Base-by-base conservation (phyloP, 345 rosid species). In the Gossypium herbaceum region DNA sequence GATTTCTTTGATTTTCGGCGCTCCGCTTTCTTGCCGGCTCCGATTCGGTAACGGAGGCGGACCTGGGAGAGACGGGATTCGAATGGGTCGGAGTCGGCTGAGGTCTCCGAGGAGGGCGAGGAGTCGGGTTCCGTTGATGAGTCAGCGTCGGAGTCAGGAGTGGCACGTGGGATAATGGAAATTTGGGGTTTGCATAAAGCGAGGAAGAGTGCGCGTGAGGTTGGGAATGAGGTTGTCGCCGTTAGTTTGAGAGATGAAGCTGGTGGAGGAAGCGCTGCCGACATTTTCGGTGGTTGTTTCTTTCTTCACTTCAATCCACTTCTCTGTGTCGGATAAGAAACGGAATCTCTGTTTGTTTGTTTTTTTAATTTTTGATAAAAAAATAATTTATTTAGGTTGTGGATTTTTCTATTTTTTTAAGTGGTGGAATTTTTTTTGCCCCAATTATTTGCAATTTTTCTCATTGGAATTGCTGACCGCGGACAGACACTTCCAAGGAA, bases 21-120 rank as follows among this genome's bases (percentile, higher is more conserved):
- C 76, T 94, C 93, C 60, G 98, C 99, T 74, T 95, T 95, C 85
- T 90, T 95, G 0, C 98, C 99, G 9, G 85, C 80, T 2, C 94
- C 97, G 72, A 86, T 88, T 44, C 96, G 84, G 84, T 88, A 90
- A 9, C 87, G 86, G 82, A 85, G 82, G 7, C 97, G 80, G 77
- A 89, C 83, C 71, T 78, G 86, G 3, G 96, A 84, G 79, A 94
- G 89, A 45, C 97, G 94, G 6, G 84, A 80, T 69, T 92, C 96
- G 83, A 92, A 94, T 5, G 75, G 71, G 41, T 86, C 93, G 63
- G 85, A 44, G 45, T 71, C 82, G 55, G 81, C 1, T 12, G 57
- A 56, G 76, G 74, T 68, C 71, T 86, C 9, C 4, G 83, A 79
- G 3, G 80, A 71, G 20, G 90, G 41, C 7, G 80, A 80, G 9